Evolutionary conservation across 345 rosid species (phyloP), one percentile per base, ranked within the genome.

Genomic region (Clarkia xantiana): DNA sequence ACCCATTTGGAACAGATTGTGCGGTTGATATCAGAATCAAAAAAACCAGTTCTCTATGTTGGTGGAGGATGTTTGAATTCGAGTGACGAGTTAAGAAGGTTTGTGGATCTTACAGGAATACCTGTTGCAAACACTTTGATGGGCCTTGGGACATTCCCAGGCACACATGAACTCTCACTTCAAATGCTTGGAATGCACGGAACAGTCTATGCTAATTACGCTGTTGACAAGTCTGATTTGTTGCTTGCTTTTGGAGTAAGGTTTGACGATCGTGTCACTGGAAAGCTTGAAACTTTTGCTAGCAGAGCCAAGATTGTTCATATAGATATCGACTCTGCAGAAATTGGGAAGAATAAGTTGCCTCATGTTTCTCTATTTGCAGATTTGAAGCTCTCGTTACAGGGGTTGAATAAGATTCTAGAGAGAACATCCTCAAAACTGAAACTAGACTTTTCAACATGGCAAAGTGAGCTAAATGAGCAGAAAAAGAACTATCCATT

Each of bases 111-210:
- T 19, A 84, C 98, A 0, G 88, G 96, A 10, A 82, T 87, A 42
- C 99, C 95, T 0, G 99, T 91, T n/a, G 88, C 96, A 0, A 87
- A 94, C 76, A 91, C 99, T 51, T 74, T 91, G 74, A 91, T 91
- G 99, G 99, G 99, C 23, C 78, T 87, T 18, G 99, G 99, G 0
- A 52, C 87, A 1, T 87, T 62, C 54, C 94, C 96, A 0, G 56
- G 70, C 52, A 44, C 73, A 0, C 77, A 76, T 70, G 84, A 80
- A 2, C 48, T 91, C 59, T 87, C 99, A 0, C 56, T 91, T 54
- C 82, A 72, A 36, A 87, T 91, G 99, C 85, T 91, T 51, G 99
- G 99, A 15, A 91, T 91, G 99, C 99, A 87, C 40, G 98, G 98
- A 18, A 84, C 96, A 2, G 95, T 91, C 38, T 84, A 67, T 53